Base-by-base conservation (phyloP, 2,329 filamentous ascomycete genomes). In the Beauveria scarabaeidicola region DNA sequence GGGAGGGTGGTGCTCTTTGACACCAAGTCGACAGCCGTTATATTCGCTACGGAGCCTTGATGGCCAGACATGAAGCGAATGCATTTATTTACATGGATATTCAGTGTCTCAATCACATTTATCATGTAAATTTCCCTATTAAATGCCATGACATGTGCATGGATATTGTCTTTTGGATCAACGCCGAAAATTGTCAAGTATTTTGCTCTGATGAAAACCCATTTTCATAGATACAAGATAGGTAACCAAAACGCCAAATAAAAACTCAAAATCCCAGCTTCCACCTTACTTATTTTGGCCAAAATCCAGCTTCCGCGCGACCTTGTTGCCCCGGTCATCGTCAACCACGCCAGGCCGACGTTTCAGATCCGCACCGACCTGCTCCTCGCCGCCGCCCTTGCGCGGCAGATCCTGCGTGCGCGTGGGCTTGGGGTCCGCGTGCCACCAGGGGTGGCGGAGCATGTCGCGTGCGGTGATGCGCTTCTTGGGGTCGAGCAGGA, bases 391-490 rank as follows among this genome's bases (percentile, higher is more conserved):
- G 0, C 84, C 87, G 5, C 82, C 81, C 71, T 93, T 94, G 64
- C 81, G 83, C 1, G 94, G 94, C 55, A 99, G 77, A 67, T 94
- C 85, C 69, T 90, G 83, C 67, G 91, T 91, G 62, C 81, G 82
- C 2, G 91, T 96, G 2, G 94, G 93, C 65, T 85, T 84, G 0
- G 94, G 94, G 40, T 94, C 88, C 25, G 82, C 83, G 44, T 83
- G 83, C 91, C 93, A 99, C 86, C 90, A 99, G 52, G 81, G 77
- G 71, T 97, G 92, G 70, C 86, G 80, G 59, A 99, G 80, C 70
- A 94, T 87, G 63, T 89, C 83, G 40, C 82, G 79, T 0, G 92
- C 90, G 0, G 86, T 90, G 67, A 90, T 87, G 61, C 94, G 81
- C 73, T 88, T 91, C 69, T 85, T 83, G n/a, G 94, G 94, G 74